These are phyloP conservation scores for Sporothrix brasiliensis DNA, from an alignment of 2,329 filamentous ascomycete species.

Conservation along the genomic window DNA sequence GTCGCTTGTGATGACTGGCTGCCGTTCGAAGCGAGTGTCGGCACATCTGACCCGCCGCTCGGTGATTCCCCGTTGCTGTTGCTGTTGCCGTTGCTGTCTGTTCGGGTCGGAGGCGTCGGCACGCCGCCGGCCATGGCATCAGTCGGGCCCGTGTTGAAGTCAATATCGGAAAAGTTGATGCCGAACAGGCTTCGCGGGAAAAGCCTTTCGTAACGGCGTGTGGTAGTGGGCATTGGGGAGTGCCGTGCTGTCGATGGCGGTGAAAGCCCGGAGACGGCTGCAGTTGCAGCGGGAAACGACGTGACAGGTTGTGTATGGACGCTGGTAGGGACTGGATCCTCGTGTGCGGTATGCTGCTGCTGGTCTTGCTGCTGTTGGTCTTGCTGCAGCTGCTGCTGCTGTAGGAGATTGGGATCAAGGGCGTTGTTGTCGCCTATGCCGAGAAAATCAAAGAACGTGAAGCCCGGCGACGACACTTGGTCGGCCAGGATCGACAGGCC, in stretches of 20 bases:
- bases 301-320: not conserved
- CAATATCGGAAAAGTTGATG: constrained; percentile 26
- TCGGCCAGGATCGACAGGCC: constrained; percentile 17
- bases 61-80: constrained; percentile 15
- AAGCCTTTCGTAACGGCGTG: constrained; percentile 5
- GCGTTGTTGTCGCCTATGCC: constrained; percentile 29
- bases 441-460: constrained; percentile 42
- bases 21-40: not conserved
- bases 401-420: not conserved
- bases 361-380: constrained; percentile 13
- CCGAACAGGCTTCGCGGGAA: constrained; percentile 28
- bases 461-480: constrained; percentile 37
- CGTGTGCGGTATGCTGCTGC: not conserved
- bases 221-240: not conserved
- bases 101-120: not conserved
- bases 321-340: not conserved
- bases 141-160: constrained; percentile 8
- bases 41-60: constrained; percentile 2
- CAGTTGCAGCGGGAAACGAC: not conserved
- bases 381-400: constrained; percentile 9
- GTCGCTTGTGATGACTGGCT: constrained; percentile 7
- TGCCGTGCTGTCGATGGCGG: not conserved
- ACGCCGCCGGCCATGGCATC: constrained; percentile 19
- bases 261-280: constrained; percentile 1
- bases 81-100: not conserved